Base-by-base conservation (phyloP, 495 filamentous ascomycete genomes). In the Recurvomyces mirabilis region DNA sequence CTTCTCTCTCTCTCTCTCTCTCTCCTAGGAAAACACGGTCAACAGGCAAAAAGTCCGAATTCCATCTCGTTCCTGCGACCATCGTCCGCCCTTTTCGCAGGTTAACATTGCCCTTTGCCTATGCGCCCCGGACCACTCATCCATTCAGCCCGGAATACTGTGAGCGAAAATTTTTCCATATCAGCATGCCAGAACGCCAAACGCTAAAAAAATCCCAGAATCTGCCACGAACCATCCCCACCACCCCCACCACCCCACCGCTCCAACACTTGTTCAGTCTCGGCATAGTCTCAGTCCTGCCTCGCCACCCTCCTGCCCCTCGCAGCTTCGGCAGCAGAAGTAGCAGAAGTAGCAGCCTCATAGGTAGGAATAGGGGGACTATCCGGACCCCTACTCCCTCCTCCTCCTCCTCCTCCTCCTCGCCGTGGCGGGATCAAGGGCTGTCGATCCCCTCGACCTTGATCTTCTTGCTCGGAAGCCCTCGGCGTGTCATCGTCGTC, bases 301-400 rank as follows among this genome's bases (percentile, higher is more conserved):
- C 14, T 61, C 34, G 38, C 49, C 32, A 54, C 56, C 17, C 60
- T 46, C 10, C 54, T 45, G n/a, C 58, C 40, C 30, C 49, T 41
- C 22, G 22, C 41, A 15, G 13, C 47, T 18, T 39, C 43, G 13
- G 24, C 41, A 37, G 51, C 46, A 23, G 37, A 46, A 15, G 24
- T 37, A 37, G 51, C 46, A 23, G 37, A 46, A 3, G 52, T 53
- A 10, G 60, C 62, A 2, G 57, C 62, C 28, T 62, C 60, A 37
- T 65, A 65, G 20, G 47, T 63, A 23, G 62, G 62, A 18, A 65
- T 64, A 18, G 60, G 62, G 11, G 55, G 53, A 28, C 45, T 49
- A 14, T 40, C 39, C 14, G 18, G 5, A 11, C 17, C 38, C 17
- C 20, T n/a, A n/a, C n/a, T n/a, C n/a, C n/a, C n/a, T n/a, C n/a